These are phyloP conservation scores for Cetradonia linearis DNA, from an alignment of 495 filamentous ascomycete genomes.

Conservation along the genomic window DNA sequence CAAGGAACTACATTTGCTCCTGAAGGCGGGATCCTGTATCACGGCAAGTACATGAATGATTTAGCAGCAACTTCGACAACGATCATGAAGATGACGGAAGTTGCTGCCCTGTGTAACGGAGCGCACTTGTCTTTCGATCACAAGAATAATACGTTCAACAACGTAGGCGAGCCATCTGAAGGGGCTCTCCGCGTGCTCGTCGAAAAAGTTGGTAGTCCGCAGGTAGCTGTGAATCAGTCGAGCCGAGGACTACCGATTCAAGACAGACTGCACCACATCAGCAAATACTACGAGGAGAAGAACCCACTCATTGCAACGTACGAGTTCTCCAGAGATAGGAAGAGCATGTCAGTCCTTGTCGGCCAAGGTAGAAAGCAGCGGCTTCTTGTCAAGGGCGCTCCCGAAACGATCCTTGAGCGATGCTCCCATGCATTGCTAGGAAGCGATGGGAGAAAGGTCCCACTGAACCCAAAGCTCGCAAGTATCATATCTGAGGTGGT, in stretches of 20 bases:
- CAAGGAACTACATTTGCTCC: conserved; percentile 93
- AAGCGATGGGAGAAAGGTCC: conserved; percentile 59
- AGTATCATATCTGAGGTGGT: conserved; percentile 65
- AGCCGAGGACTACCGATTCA: conserved; percentile 38
- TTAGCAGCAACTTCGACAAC: conserved; percentile 67
- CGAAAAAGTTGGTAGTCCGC: conserved; percentile 82
- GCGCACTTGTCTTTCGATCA: conserved; percentile 72
- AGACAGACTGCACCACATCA: conserved; percentile 64
- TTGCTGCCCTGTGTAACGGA: conserved; percentile 86
- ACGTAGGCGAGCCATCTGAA: conserved; percentile 93
- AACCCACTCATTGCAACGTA: conserved; percentile 72
- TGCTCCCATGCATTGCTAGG: conserved; percentile 75
- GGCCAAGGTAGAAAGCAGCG: conserved; percentile 55
- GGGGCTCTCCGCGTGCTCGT: conserved; percentile 82
- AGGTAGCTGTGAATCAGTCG: conserved; percentile 45
- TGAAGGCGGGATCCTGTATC: conserved; percentile 55
- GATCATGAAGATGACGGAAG: conserved; percentile 70
- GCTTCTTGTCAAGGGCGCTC: conserved; percentile 93
- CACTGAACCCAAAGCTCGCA: conserved; percentile 53
- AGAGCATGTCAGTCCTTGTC: conserved; percentile 98
- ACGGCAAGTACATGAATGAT: conserved; percentile 60
- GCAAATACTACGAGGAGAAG: conserved; percentile 71
- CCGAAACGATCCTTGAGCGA: conserved; percentile 84
- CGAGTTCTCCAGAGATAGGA: conserved; percentile 95
- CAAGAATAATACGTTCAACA: conserved; percentile 61